Percentiles rank a stretch among this genome's conserved stretches.
phyloP scores from a whole-genome alignment of 164 flowering plant species.

The Cinnamomum micranthum region DNA sequence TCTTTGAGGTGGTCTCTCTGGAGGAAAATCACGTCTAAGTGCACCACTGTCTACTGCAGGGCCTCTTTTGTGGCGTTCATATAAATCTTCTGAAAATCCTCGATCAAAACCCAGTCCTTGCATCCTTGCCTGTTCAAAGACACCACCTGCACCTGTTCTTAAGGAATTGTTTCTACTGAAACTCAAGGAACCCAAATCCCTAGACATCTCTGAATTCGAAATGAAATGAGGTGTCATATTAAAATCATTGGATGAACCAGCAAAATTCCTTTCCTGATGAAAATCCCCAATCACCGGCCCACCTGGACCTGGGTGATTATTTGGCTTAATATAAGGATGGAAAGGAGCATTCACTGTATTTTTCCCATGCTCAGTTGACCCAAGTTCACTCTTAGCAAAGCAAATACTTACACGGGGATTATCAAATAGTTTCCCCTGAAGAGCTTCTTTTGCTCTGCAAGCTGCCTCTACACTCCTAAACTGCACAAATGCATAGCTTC shows the following conservation, averaged over 20 bases:
- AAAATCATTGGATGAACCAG: slow-evolving; percentile 31
- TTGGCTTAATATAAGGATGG: slow-evolving; percentile 37
- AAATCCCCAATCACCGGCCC: slow-evolving; percentile 29
- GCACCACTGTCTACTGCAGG: slow-evolving; percentile 40
- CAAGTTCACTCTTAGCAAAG: slow-evolving; percentile 72
- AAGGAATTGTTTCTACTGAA: slow-evolving; percentile 34
- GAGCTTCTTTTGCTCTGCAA: slow-evolving; percentile 83
- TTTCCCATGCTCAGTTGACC: slow-evolving; percentile 45
- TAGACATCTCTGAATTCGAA: slow-evolving; percentile 39
- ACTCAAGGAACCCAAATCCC: slow-evolving; percentile 36
- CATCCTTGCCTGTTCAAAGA: slow-evolving; percentile 41
- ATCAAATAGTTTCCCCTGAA: slow-evolving; percentile 89
- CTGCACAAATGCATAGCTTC: slow-evolving; percentile 88
- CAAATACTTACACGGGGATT: slow-evolving; percentile 90
- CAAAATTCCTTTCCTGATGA: slow-evolving; percentile 36
- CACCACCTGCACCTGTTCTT: slow-evolving; percentile 33
- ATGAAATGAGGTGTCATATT: slow-evolving; percentile 32
- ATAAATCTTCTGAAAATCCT: slow-evolving; percentile 32
- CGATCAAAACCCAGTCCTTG: slow-evolving; percentile 36
- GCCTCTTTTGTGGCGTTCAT: slow-evolving; percentile 37
- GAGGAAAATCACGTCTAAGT: slow-evolving; percentile 40
- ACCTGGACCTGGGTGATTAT: slow-evolving; percentile 27
- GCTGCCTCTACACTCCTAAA: slow-evolving; percentile 63
- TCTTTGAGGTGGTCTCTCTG: slow-evolving; percentile 34
- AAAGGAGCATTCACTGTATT: slow-evolving; percentile 34